Evolutionary conservation across 1,139 yeast species (phyloP), one percentile per base, ranked within the genome.

Genomic region (Pichia sp.): DNA sequence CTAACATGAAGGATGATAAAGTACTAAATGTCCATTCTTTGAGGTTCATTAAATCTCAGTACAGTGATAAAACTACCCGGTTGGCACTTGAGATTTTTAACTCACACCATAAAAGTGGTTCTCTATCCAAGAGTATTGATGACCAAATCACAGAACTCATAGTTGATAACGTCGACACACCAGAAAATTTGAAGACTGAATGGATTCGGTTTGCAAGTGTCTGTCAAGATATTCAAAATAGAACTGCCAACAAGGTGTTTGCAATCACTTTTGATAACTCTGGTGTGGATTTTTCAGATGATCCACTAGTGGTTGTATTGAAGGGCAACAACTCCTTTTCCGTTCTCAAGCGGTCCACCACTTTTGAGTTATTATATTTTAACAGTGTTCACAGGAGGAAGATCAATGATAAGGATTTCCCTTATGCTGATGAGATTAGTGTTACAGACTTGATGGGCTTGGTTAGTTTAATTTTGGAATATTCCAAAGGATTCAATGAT

Each of bases 201-300:
- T 85, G 92, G 90, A 71, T 75, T 50, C 79, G 82, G 59, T 77
- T 87, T 54, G 81, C 80, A 56, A 75, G 85, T 3, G 71, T 86
- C 40, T 85, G 92, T 65, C 83, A 79, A 55, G 95, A 89, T 63
- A 75, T 87, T 55, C 78, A 77, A 57, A 83, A 78, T 53, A 76
- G 77, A 51, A 75, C 82, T 43, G 77, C 77, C 57, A 93, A 87
- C 64, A 76, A 54, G 12, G 31, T 57, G 14, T 51, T 54, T 30
- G 44, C 84, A 0, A 66, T 81, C 30, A 70, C 77, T 1, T 59
- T 81, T 16, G 71, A 69, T 20, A 33, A 30, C 20, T 36, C 48
- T 1, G 45, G 47, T 29, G 53, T 55, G 29, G 64, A 46, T 46
- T 46, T 46, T 16, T 30, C 62, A 17, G 40, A 46, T 6, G 63